Percentiles rank a stretch among this genome's conserved stretches.
These are phyloP conservation scores for Ramalina intermedia DNA, from an alignment of 495 filamentous ascomycete species.

Conservation along the genomic window DNA sequence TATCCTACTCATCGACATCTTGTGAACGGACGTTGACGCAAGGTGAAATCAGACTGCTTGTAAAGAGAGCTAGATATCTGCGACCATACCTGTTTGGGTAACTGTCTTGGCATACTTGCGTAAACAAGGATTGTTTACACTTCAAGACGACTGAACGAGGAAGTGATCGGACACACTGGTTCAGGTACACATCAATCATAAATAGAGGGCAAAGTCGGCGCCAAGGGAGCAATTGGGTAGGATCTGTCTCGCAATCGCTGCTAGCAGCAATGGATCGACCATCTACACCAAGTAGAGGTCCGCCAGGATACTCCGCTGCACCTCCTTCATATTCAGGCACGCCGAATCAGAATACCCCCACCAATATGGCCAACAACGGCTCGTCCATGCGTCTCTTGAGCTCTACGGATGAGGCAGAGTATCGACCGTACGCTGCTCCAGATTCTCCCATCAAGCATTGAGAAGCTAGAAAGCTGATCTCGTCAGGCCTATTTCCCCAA, in stretches of 20 bases:
- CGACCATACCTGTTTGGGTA: no score
- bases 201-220: no score
- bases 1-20: constrained; percentile 34
- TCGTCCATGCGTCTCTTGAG: constrained; percentile 49
- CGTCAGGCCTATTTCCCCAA: constrained; percentile 13
- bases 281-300: constrained; percentile 16
- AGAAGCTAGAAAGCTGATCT: not conserved
- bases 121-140: no score
- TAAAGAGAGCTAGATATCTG: no score
- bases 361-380: constrained; percentile 25
- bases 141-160: no score
- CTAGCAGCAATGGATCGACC: constrained; percentile 16
- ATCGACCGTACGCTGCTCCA: constrained; percentile 29
- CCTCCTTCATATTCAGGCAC: constrained; percentile 22
- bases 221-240: no score
- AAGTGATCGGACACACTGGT: no score
- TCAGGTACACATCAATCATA: no score
- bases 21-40: no score
- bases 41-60: no score
- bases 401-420: constrained; percentile 32
- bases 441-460: constrained; percentile 1
- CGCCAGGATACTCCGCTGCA: constrained; percentile 17
- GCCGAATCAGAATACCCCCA: constrained; percentile 21
- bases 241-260: no score
- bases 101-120: no score